These are phyloP conservation scores for Podila verticillata DNA, from an alignment of 192 early-diverging fungal genomes.

Conservation along the genomic window DNA sequence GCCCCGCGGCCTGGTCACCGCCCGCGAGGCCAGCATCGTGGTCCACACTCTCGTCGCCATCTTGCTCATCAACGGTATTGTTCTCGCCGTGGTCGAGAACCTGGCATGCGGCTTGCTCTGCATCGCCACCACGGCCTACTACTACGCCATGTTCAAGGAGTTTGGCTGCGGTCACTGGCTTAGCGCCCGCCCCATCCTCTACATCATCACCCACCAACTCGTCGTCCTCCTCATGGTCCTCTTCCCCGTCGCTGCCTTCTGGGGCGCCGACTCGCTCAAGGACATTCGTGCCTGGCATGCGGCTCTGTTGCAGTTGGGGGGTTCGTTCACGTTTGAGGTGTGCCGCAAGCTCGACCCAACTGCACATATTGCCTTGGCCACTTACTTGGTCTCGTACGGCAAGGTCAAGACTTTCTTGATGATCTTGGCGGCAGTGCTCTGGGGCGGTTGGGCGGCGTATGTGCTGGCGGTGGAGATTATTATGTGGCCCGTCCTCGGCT, in stretches of 20 bases:
- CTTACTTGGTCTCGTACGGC: constrained; percentile 42
- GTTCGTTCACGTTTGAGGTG: constrained; percentile 48
- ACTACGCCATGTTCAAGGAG: constrained; percentile 51
- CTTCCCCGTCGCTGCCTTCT: constrained; percentile 41
- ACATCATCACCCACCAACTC: constrained; percentile 42
- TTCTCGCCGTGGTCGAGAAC: constrained; percentile 35
- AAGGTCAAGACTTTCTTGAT: constrained; percentile 45
- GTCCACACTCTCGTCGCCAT: constrained; percentile 33
- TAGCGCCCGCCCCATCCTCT: constrained; percentile 48
- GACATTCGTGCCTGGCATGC: constrained; percentile 40
- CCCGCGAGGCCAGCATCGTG: constrained; percentile 37
- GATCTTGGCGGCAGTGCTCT: constrained; percentile 35
- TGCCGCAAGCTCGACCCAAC: constrained; percentile 49
- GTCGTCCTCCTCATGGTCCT: constrained; percentile 48
- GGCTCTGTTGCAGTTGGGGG: constrained; percentile 36
- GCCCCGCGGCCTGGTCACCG: constrained; percentile 41
- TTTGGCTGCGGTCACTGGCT: constrained; percentile 52
- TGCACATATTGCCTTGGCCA: constrained; percentile 37
- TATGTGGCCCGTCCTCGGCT: constrained; percentile 52
- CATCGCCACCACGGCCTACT: constrained; percentile 46
- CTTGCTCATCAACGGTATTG: constrained; percentile 38
- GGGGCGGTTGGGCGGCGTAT: constrained; percentile 44
- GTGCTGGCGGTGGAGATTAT: constrained; percentile 48
- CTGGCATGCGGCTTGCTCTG: constrained; percentile 48
- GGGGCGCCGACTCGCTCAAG: constrained; percentile 32